Evolutionary conservation across 1,284 basidiomycete genomes (phyloP), one percentile per base, ranked within the genome.

Genomic region (Fomitopsis betulina): DNA sequence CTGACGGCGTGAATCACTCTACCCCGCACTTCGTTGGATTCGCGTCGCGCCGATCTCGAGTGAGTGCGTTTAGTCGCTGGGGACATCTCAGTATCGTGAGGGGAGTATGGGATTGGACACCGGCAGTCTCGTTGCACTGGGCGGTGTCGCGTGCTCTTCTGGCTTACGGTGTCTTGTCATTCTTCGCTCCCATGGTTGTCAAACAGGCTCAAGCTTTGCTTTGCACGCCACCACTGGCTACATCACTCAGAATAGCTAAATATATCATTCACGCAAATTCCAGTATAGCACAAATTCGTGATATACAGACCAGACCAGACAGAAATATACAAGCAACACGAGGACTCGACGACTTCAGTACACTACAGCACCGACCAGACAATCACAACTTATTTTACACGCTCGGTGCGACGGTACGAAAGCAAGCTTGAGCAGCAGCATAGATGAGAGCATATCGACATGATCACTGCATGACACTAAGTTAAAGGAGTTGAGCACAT

Each of bases 401-500:
- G 42, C 53, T 47, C 50, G 40, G 39, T 45, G 15, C 50, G 32
- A 49, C 54, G 23, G 40, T 50, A 58, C 47, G 38, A 55, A 32
- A 54, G 43, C 57, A 21, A 21, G 50, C 17, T 39, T 33, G 25
- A 50, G 50, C 50, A 38, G 42, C 12, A 39, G 45, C 53, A 58
- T 54, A 57, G 38, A 50, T 58, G 53, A 58, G 53, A 58, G 37
- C 53, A 58, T 17, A 45, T 50, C 33, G 38, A 53, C 52, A 53
- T 38, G 49, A 12, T 33, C 27, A 35, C 49, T 51, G 49, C 32
- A 50, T 13, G 45, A 38, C 40, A n/a, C n/a, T n/a, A 27, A 53
- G 38, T 35, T 27, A 23, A 23, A 45, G 27, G 19, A 8, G 5
- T 35, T 39, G 7, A 40, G 19, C 23, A 9, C 39, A 42, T 4